Percentiles rank a stretch among this genome's conserved stretches.
phyloP scores from a whole-genome alignment of 768 basidiomycete species.

The Rhodotorula sphaerocarpa region DNA sequence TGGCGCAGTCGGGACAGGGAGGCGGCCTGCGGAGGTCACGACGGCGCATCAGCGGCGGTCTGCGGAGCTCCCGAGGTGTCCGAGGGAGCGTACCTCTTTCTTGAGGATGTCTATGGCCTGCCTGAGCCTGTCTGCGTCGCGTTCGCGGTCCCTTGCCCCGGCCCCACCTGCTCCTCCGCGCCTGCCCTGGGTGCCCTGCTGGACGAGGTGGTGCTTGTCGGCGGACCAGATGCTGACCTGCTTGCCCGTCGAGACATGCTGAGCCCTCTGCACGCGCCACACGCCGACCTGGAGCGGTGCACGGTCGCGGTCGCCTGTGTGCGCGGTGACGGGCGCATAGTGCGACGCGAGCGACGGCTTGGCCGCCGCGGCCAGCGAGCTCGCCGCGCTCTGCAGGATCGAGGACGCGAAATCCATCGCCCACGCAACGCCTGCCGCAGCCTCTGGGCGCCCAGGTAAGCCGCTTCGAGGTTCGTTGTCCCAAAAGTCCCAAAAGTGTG shows the following conservation, averaged over 20 bases:
- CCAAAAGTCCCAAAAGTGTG: no score
- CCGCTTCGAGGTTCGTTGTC: no score
- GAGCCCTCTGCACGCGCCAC: slow-evolving; percentile 80
- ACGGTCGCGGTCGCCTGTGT: neutral
- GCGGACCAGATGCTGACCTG: slow-evolving; percentile 86
- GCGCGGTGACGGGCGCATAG: no score
- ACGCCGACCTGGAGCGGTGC: slow-evolving; percentile 49
- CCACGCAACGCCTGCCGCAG: no score
- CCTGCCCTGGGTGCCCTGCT: slow-evolving; percentile 55
- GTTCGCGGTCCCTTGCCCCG: slow-evolving; percentile 40
- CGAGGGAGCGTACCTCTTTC: slow-evolving; percentile 59
- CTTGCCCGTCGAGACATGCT: slow-evolving; percentile 81
- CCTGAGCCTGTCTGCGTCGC: slow-evolving; percentile 52
- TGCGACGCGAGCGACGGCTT: slow-evolving; percentile 10
- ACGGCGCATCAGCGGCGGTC: neutral
- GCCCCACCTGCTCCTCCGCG: neutral
- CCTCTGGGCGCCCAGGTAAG: no score
- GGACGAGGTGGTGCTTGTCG: slow-evolving; percentile 67
- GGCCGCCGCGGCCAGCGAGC: slow-evolving; percentile 11
- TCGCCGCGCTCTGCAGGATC: neutral
- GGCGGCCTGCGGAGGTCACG: slow-evolving; percentile 48
- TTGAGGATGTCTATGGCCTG: slow-evolving; percentile 75
- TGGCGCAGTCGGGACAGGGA: slow-evolving; percentile 78
- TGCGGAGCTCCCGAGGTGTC: fast-evolving
- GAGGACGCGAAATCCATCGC: slow-evolving; percentile 27